A percentile compares a stretch with the other conserved stretches of the same genome.
These are phyloP conservation scores for Amanita rubescens DNA, from an alignment of 768 basidiomycete species.

Conservation along the genomic window DNA sequence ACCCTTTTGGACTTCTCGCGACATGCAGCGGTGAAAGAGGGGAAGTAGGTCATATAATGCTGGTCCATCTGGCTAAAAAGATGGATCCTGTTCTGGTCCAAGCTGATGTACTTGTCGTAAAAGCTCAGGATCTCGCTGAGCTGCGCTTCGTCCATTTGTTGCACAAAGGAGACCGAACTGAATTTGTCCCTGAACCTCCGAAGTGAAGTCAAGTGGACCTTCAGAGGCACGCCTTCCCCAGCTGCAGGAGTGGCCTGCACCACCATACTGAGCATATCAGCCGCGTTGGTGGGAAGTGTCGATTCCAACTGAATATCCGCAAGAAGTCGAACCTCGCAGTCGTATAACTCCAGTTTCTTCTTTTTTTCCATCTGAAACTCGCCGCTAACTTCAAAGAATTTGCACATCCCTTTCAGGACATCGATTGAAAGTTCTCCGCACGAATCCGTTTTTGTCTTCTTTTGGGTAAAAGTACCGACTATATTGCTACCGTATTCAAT, in stretches of 20 bases:
- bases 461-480: constrained; percentile 9
- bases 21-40: background rate
- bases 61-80: background rate
- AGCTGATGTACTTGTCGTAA: constrained; percentile 5
- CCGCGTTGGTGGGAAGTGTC: constrained; percentile 7
- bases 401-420: constrained; percentile 8
- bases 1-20: background rate
- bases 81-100: constrained; percentile 1
- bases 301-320: background rate
- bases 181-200: constrained; percentile 8
- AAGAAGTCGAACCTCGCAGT: background rate
- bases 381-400: constrained; percentile 7
- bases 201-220: constrained; percentile 10
- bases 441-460: background rate
- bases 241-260: constrained; percentile 7
- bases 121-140: background rate
- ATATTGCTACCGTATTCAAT: constrained; percentile 13
- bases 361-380: background rate
- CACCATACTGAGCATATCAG: constrained; percentile 11
- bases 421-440: background rate
- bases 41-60: background rate
- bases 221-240: constrained; percentile 12
- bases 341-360: background rate
- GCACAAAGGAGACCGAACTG: background rate
- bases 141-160: constrained; percentile 3